These are phyloP conservation scores for Corylus americana DNA, from an alignment of 306 rosid genomes.

Conservation along the genomic window DNA sequence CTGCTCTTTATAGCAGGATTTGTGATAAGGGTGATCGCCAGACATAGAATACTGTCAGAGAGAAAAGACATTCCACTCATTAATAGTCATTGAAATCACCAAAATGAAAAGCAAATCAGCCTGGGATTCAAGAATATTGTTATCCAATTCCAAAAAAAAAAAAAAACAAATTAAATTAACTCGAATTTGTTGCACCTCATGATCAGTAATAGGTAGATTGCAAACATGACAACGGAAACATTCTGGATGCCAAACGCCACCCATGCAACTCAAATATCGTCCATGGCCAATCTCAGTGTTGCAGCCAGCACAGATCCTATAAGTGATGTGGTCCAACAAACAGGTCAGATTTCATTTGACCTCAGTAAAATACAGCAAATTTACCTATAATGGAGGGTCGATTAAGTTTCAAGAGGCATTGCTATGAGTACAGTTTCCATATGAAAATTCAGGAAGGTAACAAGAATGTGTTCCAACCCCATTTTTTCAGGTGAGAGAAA, in stretches of 20 bases:
- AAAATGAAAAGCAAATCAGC: slow-evolving; percentile 9
- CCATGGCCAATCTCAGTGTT: slow-evolving; percentile 72
- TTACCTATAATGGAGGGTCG: background rate
- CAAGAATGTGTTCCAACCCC: background rate
- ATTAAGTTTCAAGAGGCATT: slow-evolving; percentile 1
- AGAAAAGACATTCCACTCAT: slow-evolving; percentile 28
- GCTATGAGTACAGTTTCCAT: background rate
- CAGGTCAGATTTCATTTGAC: slow-evolving; percentile 17
- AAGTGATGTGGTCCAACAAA: slow-evolving; percentile 28
- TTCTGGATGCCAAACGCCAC: slow-evolving; percentile 87
- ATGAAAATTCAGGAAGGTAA: background rate
- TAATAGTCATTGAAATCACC: slow-evolving; percentile 6
- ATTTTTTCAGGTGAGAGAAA: background rate
- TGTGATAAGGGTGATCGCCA: slow-evolving; percentile 73
- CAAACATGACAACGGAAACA: slow-evolving; percentile 81
- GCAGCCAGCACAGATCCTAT: slow-evolving; percentile 95
- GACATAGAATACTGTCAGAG: slow-evolving; percentile 80
- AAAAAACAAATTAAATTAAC: slow-evolving; percentile 11
- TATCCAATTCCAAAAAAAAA: slow-evolving; percentile 24
- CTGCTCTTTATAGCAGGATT: slow-evolving; percentile 86
- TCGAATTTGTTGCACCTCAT: slow-evolving; percentile 57
- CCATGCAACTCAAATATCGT: slow-evolving; percentile 75
- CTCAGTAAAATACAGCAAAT: slow-evolving; percentile 1
- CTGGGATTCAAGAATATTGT: slow-evolving; percentile 4
- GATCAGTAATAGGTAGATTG: slow-evolving; percentile 80